phyloP scores from a whole-genome alignment of 257 asterid species.

The Paraleonurus japonicus region DNA sequence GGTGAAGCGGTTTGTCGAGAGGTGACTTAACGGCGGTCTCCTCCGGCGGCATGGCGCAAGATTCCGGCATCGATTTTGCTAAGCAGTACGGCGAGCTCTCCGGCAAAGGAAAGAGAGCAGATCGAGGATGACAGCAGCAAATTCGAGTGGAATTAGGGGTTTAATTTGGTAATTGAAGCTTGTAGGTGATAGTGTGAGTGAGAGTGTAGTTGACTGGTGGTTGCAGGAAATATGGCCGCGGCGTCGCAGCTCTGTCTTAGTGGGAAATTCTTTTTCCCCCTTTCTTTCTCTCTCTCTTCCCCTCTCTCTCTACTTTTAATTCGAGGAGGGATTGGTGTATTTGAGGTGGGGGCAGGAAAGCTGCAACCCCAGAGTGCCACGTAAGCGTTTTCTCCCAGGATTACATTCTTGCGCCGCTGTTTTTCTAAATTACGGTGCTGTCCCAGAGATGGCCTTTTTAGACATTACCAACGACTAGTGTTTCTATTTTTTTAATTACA shows the following conservation, averaged over 20 bases:
- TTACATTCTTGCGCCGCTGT: slow-evolving; percentile 15
- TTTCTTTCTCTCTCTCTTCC: background rate
- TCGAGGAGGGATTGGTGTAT: background rate
- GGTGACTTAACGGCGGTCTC: slow-evolving; percentile 56
- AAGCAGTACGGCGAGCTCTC: slow-evolving; percentile 23
- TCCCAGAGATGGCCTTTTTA: background rate
- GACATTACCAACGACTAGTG: no score
- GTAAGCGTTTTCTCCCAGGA: background rate
- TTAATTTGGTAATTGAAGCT: background rate
- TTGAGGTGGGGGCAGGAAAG: slow-evolving; percentile 16
- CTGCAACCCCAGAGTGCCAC: slow-evolving; percentile 39
- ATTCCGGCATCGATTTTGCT: slow-evolving; percentile 44
- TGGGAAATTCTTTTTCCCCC: background rate
- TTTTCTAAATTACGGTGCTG: background rate
- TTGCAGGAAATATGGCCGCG: slow-evolving; percentile 46
- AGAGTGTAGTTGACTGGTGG: slow-evolving; percentile 32
- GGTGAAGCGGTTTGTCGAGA: slow-evolving; percentile 88
- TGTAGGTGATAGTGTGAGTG: slow-evolving; percentile 23
- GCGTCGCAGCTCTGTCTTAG: slow-evolving; percentile 51
- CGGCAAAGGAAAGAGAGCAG: slow-evolving; percentile 19
- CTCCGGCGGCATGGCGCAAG: slow-evolving; percentile 50
- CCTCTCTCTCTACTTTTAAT: background rate
- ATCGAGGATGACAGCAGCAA: slow-evolving; percentile 26
- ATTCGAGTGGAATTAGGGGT: slow-evolving; percentile 18
- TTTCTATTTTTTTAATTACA: no score